phyloP scores from a whole-genome alignment of 148 eudicot genomes.

The Rheum nobile region DNA sequence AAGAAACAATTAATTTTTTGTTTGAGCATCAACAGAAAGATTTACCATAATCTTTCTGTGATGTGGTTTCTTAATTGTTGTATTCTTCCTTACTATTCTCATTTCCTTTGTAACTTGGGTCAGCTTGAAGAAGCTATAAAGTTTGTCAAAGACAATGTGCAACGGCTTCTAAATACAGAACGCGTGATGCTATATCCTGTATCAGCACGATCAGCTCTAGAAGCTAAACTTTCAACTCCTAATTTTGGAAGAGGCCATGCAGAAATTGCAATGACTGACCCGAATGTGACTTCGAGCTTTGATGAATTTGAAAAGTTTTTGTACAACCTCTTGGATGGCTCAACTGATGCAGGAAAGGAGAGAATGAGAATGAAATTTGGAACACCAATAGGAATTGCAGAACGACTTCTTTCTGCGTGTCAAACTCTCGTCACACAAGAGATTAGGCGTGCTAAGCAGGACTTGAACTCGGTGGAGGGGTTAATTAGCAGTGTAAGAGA shows the following conservation, averaged over 20 bases:
- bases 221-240: conserved; percentile 51
- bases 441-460: conserved; percentile 56
- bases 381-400: conserved; percentile 81
- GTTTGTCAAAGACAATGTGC: conserved; percentile 68
- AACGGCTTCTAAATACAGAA: conserved; percentile 62
- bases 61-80: not conserved
- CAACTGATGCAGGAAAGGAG: conserved; percentile 78
- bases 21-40: not conserved
- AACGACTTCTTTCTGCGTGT: conserved; percentile 73
- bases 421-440: conserved; percentile 65
- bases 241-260: conserved; percentile 17
- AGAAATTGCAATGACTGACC: conserved; percentile 17
- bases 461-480: conserved; percentile 47
- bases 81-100: not conserved
- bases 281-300: conserved; percentile 33
- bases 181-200: conserved; percentile 65
- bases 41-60: not conserved
- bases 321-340: conserved; percentile 62
- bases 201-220: conserved; percentile 82
- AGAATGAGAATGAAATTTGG: conserved; percentile 85
- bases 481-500: conserved; percentile 46
- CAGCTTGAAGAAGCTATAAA: conserved; percentile 85
- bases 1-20: too few species aligned
- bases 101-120: conserved; percentile 5
- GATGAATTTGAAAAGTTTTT: conserved; percentile 64